Evolutionary conservation across 495 filamentous ascomycete genomes (phyloP).

Genomic region (Ascobolus immersus): DNA sequence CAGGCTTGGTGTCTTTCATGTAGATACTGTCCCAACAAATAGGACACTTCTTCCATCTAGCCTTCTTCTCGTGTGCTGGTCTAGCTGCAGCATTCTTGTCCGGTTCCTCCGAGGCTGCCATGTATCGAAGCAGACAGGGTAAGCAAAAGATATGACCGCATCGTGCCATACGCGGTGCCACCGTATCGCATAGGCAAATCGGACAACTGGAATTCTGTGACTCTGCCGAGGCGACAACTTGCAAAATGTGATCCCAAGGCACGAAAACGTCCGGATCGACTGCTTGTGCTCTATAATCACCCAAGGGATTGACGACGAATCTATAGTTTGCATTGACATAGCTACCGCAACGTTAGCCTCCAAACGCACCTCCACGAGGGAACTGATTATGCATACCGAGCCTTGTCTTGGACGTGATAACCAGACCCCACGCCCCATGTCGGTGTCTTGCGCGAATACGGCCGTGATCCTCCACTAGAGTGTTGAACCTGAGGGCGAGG

Average conservation of each 20-base stretch:
- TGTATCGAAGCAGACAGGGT: constrained; percentile 80
- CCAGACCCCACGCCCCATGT: constrained; percentile 77
- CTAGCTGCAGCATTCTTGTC: constrained; percentile 17
- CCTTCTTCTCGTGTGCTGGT: constrained; percentile 35
- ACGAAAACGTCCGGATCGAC: constrained; percentile 72
- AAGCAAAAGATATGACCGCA: constrained; percentile 96
- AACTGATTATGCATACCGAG: constrained; percentile 26
- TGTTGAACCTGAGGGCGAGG: constrained; percentile 52
- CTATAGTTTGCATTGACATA: constrained; percentile 96
- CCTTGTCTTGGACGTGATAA: constrained; percentile 77
- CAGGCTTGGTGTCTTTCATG: constrained; percentile 64
- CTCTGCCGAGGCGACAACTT: constrained; percentile 69
- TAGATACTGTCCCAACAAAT: constrained; percentile 85
- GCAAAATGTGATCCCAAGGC: constrained; percentile 73
- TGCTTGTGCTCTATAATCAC: constrained; percentile 54
- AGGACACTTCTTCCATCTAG: constrained; percentile 82
- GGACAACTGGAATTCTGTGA: constrained; percentile 76
- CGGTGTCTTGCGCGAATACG: constrained; percentile 35
- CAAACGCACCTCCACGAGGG: background rate
- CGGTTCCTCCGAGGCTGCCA: constrained; percentile 58
- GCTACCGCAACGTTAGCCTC: constrained; percentile 18
- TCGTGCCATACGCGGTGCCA: constrained; percentile 88
- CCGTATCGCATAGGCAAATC: constrained; percentile 66
- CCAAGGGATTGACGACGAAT: constrained; percentile 70
- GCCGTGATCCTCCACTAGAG: constrained; percentile 25